A percentile compares a stretch with the other conserved stretches of the same genome.
These are phyloP conservation scores for Seminavis robusta DNA, from an alignment of 108 stramenopile species.

Conservation along the genomic window DNA sequence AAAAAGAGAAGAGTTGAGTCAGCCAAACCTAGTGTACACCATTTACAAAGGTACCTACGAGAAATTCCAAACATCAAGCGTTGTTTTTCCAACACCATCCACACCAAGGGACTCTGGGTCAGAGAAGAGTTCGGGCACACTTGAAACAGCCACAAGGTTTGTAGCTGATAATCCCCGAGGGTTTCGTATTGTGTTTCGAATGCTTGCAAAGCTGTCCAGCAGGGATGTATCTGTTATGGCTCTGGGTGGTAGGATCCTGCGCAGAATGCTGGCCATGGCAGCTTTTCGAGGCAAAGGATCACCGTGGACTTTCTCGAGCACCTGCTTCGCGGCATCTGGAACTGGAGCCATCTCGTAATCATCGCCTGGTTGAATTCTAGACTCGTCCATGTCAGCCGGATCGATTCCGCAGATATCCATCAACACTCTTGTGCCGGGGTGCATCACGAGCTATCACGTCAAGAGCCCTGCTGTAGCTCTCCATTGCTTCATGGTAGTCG, in stretches of 20 bases:
- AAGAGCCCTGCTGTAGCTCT: slow-evolving; percentile 62
- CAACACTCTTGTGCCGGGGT: slow-evolving; percentile 46
- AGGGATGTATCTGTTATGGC: slow-evolving; percentile 35
- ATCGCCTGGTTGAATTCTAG: slow-evolving; percentile 9
- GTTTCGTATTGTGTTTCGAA: slow-evolving; percentile 32
- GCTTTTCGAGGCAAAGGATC: slow-evolving; percentile 32
- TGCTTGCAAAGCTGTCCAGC: slow-evolving; percentile 32
- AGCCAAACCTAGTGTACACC: neutral
- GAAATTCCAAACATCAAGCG: slow-evolving; percentile 73
- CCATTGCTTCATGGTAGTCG: slow-evolving; percentile 63
- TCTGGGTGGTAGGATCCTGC: slow-evolving; percentile 47
- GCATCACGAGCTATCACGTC: no score
- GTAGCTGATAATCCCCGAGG: slow-evolving; percentile 40
- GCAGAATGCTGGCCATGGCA: slow-evolving; percentile 40
- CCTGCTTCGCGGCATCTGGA: slow-evolving; percentile 43
- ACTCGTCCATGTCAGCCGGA: slow-evolving; percentile 27
- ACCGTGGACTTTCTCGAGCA: slow-evolving; percentile 55
- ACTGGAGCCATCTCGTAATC: slow-evolving; percentile 36
- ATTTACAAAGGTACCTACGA: no score
- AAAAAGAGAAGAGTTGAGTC: neutral
- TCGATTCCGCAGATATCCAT: slow-evolving; percentile 53
- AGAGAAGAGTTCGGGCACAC: slow-evolving; percentile 30
- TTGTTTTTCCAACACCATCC: slow-evolving; percentile 69
- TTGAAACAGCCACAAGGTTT: slow-evolving; percentile 46
- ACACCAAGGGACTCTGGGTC: slow-evolving; percentile 28